Conservation (phyloP, 176 grass and related monocot genomes). For the Oryza punctata region DNA sequence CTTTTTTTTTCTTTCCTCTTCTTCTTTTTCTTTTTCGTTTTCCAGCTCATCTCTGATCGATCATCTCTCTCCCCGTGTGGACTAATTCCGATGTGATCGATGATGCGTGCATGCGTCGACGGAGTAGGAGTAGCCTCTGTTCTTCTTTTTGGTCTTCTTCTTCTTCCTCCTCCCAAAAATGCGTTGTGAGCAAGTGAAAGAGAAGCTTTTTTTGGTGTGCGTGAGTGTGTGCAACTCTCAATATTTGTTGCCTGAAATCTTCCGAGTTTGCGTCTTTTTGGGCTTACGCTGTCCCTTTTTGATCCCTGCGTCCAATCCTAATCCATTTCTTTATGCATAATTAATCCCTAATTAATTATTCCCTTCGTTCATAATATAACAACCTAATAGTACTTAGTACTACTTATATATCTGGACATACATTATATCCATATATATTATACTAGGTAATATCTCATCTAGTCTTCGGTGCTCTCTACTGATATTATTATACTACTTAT, state of each 20-base stretch:
- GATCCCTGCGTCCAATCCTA: conserved; percentile 32
- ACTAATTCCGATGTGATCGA: background rate
- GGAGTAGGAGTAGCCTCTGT: too few relatives aligned
- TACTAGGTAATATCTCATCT: too few relatives aligned
- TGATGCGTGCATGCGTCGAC: background rate
- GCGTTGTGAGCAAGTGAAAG: background rate
- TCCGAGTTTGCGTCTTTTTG: conserved; percentile 51
- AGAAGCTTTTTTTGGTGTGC: background rate
- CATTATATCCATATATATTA: too few relatives aligned
- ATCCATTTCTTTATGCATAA: background rate
- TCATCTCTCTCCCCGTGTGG: background rate
- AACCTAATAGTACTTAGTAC: too few relatives aligned
- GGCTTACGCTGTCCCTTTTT: conserved; percentile 49
- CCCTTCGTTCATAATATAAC: accelerated
- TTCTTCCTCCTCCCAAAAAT: conserved; percentile 30
- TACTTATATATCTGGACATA: too few relatives aligned
- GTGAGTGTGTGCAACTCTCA: background rate
- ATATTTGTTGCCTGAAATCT: background rate
- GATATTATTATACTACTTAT: too few relatives aligned
- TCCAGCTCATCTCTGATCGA: background rate
- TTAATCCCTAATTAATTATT: background rate
- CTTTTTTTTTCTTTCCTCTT: background rate
- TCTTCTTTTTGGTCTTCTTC: background rate
- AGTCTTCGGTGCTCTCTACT: too few relatives aligned
- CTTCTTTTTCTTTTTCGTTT: background rate